Evolutionary conservation across 2,329 filamentous ascomycete species (phyloP).

Genomic region (Fusarium oxysporum): DNA sequence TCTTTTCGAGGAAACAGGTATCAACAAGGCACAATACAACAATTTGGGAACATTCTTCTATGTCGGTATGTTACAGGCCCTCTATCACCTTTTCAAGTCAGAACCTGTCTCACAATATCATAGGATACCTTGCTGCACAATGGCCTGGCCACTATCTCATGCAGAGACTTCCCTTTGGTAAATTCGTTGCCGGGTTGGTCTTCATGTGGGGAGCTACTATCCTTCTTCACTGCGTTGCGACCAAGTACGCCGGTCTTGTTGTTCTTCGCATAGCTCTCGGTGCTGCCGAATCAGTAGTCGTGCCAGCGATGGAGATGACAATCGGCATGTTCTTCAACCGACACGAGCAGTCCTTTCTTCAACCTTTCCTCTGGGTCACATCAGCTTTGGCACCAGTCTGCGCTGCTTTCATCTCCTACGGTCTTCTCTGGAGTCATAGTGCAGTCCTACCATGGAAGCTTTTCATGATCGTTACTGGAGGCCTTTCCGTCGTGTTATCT

Average conservation of each 20-base stretch:
- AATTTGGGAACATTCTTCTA: conserved; percentile 17
- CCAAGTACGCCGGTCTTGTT: conserved; percentile 51
- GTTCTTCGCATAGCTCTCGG: conserved; percentile 53
- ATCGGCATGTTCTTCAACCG: conserved; percentile 55
- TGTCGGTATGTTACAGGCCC: background rate
- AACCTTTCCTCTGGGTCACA: conserved; percentile 50
- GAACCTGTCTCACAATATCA: accelerated
- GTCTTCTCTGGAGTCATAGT: conserved; percentile 52
- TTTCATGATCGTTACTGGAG: conserved; percentile 54
- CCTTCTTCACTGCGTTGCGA: conserved; percentile 53
- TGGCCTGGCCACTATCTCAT: conserved; percentile 36
- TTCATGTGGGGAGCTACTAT: conserved; percentile 53
- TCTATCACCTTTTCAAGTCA: accelerated
- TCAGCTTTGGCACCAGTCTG: conserved; percentile 51
- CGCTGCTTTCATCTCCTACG: conserved; percentile 55
- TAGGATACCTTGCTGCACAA: conserved; percentile 16
- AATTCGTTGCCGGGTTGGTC: conserved; percentile 49
- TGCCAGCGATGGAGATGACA: conserved; percentile 56
- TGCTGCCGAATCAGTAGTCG: conserved; percentile 50
- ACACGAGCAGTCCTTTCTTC: conserved; percentile 49
- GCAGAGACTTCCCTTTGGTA: conserved; percentile 53
- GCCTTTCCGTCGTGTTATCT: conserved; percentile 50
- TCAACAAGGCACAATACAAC: conserved; percentile 17
- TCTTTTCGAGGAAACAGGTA: conserved; percentile 48
- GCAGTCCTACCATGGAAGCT: conserved; percentile 52